These are phyloP conservation scores for Kappamyces sp. DNA, from an alignment of 192 early-diverging fungal genomes.

Conservation along the genomic window DNA sequence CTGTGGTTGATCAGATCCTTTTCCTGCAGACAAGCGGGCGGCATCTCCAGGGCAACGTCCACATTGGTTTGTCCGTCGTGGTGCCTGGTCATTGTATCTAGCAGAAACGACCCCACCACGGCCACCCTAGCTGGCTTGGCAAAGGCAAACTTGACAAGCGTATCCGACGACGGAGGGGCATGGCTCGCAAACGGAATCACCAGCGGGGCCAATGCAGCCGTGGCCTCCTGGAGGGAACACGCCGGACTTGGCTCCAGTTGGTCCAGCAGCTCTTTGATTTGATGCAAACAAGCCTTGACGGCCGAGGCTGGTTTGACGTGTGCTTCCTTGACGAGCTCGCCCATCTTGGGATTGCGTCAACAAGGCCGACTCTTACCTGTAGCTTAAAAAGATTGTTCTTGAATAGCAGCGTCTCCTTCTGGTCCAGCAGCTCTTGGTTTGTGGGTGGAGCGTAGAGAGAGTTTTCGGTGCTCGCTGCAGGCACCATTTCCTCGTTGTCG, in stretches of 20 bases:
- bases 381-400: constrained; percentile 90
- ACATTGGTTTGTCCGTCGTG: constrained; percentile 62
- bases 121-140: constrained; percentile 66
- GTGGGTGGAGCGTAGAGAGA: constrained; percentile 43
- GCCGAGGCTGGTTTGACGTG: constrained; percentile 45
- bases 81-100: constrained; percentile 64
- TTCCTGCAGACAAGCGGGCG: constrained; percentile 74
- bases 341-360: constrained; percentile 41
- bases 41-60: constrained; percentile 91
- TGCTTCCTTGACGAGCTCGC: constrained; percentile 69
- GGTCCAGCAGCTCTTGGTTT: constrained; percentile 74
- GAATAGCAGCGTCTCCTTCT: constrained; percentile 78
- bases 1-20: constrained; percentile 85
- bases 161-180: constrained; percentile 52
- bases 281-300: constrained; percentile 60
- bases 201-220: constrained; percentile 31
- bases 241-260: constrained; percentile 42
- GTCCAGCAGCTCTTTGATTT: constrained; percentile 66
- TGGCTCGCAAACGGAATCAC: constrained; percentile 70
- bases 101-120: constrained; percentile 81
- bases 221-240: constrained; percentile 24
- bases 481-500: too few relatives aligned
- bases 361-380: constrained; percentile 49
- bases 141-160: constrained; percentile 76
- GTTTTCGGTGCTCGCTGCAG: not conserved